Evolutionary conservation across 2,329 filamentous ascomycete species (phyloP).

Genomic region (Fusarium buharicum): DNA sequence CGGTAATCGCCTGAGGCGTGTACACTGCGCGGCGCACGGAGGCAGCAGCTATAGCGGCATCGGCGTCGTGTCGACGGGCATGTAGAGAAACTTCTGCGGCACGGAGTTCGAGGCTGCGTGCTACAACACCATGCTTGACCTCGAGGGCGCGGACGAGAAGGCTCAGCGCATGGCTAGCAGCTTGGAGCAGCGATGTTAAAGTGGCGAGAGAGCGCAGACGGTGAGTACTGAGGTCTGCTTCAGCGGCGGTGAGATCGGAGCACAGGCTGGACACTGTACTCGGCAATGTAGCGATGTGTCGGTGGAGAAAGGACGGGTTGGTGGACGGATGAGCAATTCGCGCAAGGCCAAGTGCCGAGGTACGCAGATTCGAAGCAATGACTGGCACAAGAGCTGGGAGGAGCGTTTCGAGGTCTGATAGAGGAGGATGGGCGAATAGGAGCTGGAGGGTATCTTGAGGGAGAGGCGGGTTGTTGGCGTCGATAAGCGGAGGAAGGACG

Average conservation of each 20-base stretch:
- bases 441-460: slow-evolving; percentile 52
- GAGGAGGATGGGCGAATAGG: slow-evolving; percentile 62
- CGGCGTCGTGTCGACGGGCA: slow-evolving; percentile 55
- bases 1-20: slow-evolving; percentile 54
- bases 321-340: slow-evolving; percentile 61
- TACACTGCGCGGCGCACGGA: slow-evolving; percentile 56
- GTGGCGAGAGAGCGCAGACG: slow-evolving; percentile 54
- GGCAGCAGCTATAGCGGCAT: slow-evolving; percentile 51
- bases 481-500: slow-evolving; percentile 62
- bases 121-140: slow-evolving; percentile 64
- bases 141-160: slow-evolving; percentile 63
- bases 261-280: slow-evolving; percentile 53
- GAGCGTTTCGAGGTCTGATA: slow-evolving; percentile 59
- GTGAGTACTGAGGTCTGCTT: slow-evolving; percentile 50
- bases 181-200: slow-evolving; percentile 54
- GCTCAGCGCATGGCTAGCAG: slow-evolving; percentile 53
- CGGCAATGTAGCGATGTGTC: slow-evolving; percentile 62
- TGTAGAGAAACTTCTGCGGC: slow-evolving; percentile 58
- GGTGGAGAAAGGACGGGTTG: slow-evolving; percentile 68
- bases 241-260: slow-evolving; percentile 46
- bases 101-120: slow-evolving; percentile 62
- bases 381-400: slow-evolving; percentile 60
- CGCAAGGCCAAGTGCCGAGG: slow-evolving; percentile 60
- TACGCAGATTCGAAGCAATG: slow-evolving; percentile 61
- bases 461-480: slow-evolving; percentile 49